These are phyloP conservation scores for Euphorbia tirucalli DNA, from an alignment of 345 rosid genomes.

Conservation along the genomic window DNA sequence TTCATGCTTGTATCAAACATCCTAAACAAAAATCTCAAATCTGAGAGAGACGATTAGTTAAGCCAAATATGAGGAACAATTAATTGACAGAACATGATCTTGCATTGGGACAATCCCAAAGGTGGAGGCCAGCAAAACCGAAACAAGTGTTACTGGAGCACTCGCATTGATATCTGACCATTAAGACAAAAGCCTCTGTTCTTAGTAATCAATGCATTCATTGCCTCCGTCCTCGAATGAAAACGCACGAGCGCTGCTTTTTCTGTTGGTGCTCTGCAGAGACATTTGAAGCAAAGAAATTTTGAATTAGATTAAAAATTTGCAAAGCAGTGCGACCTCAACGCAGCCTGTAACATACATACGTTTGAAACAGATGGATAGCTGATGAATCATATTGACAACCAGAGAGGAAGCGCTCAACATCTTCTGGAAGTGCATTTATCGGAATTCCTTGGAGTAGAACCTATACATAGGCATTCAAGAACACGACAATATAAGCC, in stretches of 20 bases:
- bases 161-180: constrained; percentile 53
- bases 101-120: neutral
- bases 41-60: neutral
- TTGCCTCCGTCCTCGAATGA: constrained; percentile 53
- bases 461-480: constrained; percentile 38
- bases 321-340: neutral
- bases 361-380: constrained; percentile 40
- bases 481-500: neutral
- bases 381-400: constrained; percentile 57
- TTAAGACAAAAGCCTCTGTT: constrained; percentile 64
- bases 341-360: no score
- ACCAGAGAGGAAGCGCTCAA: constrained; percentile 71
- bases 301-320: neutral
- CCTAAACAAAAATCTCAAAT: no score
- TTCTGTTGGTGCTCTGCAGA: constrained; percentile 39
- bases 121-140: no score
- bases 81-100: neutral
- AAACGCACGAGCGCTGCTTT: constrained; percentile 49
- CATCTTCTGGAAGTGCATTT: constrained; percentile 47
- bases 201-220: constrained; percentile 57
- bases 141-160: constrained; percentile 49
- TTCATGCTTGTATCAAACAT: neutral
- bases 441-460: constrained; percentile 58
- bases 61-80: neutral
- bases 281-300: neutral